A percentile compares a stretch with the other conserved stretches of the same genome.
Conservation (phyloP, 2,329 filamentous ascomycete genomes). For the Pyricularia pennisetigena region DNA sequence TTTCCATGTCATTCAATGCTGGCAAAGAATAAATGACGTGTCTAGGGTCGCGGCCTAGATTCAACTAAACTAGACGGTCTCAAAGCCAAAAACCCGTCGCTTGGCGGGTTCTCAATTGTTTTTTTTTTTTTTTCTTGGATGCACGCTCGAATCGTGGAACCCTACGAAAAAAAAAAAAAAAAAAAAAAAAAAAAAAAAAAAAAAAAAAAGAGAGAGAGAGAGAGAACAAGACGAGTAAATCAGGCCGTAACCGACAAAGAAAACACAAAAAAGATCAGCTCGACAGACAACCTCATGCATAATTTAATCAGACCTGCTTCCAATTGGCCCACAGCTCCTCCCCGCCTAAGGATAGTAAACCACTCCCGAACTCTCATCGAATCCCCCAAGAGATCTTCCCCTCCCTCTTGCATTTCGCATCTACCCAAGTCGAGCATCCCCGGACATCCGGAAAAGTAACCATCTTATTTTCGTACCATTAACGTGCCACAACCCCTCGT, state of each 20-base stretch:
- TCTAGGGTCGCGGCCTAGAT: neutral
- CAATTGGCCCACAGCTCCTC: neutral
- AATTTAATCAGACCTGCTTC: neutral
- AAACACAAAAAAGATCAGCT: neutral
- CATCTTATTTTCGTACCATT: neutral
- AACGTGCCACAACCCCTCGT: neutral
- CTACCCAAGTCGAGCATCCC: slow-evolving; percentile 1
- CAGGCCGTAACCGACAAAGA: neutral
- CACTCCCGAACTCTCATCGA: neutral
- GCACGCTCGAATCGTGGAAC: neutral
- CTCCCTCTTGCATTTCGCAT: neutral
- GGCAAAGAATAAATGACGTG: neutral
- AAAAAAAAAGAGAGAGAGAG: neutral
- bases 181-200: neutral
- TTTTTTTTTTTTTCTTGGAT: neutral
- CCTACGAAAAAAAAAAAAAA: neutral
- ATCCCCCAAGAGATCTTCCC: neutral
- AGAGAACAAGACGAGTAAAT: neutral
- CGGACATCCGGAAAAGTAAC: slow-evolving; percentile 4
- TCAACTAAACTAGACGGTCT: neutral
- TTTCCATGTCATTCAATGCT: neutral
- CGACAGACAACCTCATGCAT: neutral
- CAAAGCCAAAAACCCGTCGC: neutral
- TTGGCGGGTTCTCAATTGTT: neutral
- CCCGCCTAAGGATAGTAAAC: neutral